phyloP scores from a whole-genome alignment of 352 stramenopile species.

The Saprolegnia diclina region DNA sequence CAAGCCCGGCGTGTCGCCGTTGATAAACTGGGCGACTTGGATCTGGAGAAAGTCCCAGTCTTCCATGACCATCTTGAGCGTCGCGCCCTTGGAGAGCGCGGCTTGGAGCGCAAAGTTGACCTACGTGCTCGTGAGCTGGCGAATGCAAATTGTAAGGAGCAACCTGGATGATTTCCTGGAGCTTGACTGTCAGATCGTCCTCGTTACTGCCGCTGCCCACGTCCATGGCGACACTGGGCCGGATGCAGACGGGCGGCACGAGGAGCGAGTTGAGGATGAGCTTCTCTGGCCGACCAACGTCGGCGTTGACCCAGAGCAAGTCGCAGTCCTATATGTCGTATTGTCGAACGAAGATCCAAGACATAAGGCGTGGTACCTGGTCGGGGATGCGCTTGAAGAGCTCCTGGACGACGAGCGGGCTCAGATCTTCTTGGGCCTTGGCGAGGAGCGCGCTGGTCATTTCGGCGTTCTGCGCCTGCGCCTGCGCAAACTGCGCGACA shows the following conservation, averaged over 20 bases:
- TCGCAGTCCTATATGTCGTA: constrained; percentile 80
- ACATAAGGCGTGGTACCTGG: constrained; percentile 38
- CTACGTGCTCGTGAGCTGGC: constrained; percentile 14
- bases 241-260: constrained; percentile 98
- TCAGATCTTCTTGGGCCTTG: constrained; percentile 89
- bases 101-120: constrained; percentile 96
- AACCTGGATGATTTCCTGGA: constrained; percentile 97
- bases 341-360: neutral
- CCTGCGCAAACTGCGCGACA: constrained; percentile 73
- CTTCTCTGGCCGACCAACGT: constrained; percentile 94
- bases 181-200: constrained; percentile 98
- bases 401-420: constrained; percentile 86
- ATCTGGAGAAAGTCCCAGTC: constrained; percentile 99
- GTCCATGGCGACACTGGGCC: constrained; percentile 98
- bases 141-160: neutral
- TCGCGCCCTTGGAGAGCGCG: constrained; percentile 92
- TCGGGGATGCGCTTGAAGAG: constrained; percentile 96
- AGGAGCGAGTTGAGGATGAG: constrained; percentile 96
- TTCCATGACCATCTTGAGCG: constrained; percentile 98
- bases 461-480: constrained; percentile 76
- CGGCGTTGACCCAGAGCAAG: constrained; percentile 95
- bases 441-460: constrained; percentile 63
- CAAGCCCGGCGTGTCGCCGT: constrained; percentile 96
- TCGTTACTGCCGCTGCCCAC: constrained; percentile 93
- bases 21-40: constrained; percentile 97